phyloP scores from a whole-genome alignment of 441 rosid genomes.

The Gossypium gossypioides region DNA sequence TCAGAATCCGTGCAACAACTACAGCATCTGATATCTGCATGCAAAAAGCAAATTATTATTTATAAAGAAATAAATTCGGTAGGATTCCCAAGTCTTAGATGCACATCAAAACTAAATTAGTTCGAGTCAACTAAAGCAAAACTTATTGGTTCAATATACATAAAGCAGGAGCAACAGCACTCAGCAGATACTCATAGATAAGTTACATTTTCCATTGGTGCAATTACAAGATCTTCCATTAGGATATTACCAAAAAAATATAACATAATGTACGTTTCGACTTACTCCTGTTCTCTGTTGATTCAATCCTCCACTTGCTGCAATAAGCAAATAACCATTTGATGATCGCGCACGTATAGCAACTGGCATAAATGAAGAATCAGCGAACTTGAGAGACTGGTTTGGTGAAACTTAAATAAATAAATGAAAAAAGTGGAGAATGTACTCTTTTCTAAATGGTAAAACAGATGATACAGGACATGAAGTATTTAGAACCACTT shows the following conservation, averaged over 20 bases:
- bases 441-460: neutral
- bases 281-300: constrained; percentile 99
- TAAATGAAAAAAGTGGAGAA: neutral
- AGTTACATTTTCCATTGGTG: neutral
- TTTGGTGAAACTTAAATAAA: neutral
- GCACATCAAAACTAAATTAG: neutral
- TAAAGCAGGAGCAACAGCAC: neutral
- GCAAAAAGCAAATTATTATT: constrained; percentile 14
- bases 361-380: constrained; percentile 30
- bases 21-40: constrained; percentile 94
- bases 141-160: constrained; percentile 2
- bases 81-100: constrained; percentile 1
- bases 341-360: constrained; percentile 47
- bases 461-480: constrained; percentile 2
- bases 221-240: constrained; percentile 10
- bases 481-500: neutral
- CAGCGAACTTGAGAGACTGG: neutral
- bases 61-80: neutral
- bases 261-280: constrained; percentile 13
- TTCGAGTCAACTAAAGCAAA: constrained; percentile 5
- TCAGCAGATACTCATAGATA: neutral
- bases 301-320: constrained; percentile 92
- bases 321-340: constrained; percentile 90
- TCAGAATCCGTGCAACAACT: constrained; percentile 84
- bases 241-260: constrained; percentile 4